Percentiles rank a stretch among this genome's conserved stretches.
Evolutionary conservation across 2,329 filamentous ascomycete species (phyloP).

Genomic region (Mollisia scopiformis): DNA sequence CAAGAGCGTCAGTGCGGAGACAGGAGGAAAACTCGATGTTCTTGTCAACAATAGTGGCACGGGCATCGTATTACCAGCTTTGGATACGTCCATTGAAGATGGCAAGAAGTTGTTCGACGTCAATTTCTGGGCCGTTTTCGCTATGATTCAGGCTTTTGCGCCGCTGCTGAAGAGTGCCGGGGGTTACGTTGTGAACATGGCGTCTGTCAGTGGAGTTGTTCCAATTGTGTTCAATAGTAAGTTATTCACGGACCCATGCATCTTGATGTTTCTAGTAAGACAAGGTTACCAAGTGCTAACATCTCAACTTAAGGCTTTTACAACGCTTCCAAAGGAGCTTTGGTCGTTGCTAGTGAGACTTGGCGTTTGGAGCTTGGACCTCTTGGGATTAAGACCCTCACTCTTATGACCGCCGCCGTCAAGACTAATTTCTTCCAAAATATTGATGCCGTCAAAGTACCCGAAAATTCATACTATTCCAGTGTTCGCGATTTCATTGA

Average conservation of each 20-base stretch:
- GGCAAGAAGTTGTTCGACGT: conserved; percentile 34
- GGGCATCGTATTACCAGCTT: background rate
- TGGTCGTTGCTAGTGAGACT: conserved; percentile 12
- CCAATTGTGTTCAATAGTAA: conserved; percentile 8
- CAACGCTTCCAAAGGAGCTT: conserved; percentile 20
- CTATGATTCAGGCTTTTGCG: conserved; percentile 32
- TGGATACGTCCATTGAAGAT: conserved; percentile 33
- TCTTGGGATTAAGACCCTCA: conserved; percentile 17
- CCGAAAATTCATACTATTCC: conserved; percentile 19
- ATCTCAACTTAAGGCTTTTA: conserved; percentile 19
- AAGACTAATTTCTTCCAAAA: conserved; percentile 16
- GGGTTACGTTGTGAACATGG: conserved; percentile 35
- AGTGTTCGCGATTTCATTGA: conserved; percentile 8
- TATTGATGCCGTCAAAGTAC: background rate
- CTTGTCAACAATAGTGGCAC: conserved; percentile 8
- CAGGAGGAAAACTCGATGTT: conserved; percentile 41
- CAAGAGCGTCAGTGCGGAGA: conserved; percentile 34
- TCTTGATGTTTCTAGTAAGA: background rate
- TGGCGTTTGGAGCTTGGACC: conserved; percentile 22
- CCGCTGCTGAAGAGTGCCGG: conserved; percentile 29
- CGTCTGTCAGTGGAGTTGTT: conserved; percentile 7
- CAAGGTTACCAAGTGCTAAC: background rate
- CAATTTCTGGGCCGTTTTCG: conserved; percentile 35
- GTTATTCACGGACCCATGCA: background rate
- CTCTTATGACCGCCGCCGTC: conserved; percentile 18